Conservation (phyloP, 768 basidiomycete genomes). For the Tylopilus subfusipes region DNA sequence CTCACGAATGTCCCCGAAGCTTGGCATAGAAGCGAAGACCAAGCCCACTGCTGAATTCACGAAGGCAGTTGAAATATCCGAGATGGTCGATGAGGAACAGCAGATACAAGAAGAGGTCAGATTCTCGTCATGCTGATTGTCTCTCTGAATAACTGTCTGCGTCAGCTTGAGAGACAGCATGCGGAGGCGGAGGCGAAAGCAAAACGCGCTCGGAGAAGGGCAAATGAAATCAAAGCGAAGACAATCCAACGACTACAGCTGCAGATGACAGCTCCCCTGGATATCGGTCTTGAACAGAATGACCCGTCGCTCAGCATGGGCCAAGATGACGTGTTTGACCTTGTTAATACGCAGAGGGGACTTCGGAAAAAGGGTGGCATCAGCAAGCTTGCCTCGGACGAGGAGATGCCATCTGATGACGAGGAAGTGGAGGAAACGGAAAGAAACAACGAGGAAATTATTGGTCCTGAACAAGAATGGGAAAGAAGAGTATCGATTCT, state of each 20-base stretch:
- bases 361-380: slow-evolving; percentile 40
- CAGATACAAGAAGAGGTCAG: slow-evolving; percentile 84
- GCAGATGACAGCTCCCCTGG: slow-evolving; percentile 96
- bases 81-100: slow-evolving; percentile 81
- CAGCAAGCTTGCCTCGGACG: slow-evolving; percentile 37
- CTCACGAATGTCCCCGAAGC: slow-evolving; percentile 37
- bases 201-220: slow-evolving; percentile 78
- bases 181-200: slow-evolving; percentile 66
- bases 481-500: slow-evolving; percentile 58
- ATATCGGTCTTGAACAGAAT: slow-evolving; percentile 85
- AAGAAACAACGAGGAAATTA: slow-evolving; percentile 39
- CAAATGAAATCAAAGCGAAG: slow-evolving; percentile 84
- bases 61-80: slow-evolving; percentile 63
- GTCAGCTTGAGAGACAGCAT: slow-evolving; percentile 79
- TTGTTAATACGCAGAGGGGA: slow-evolving; percentile 56
- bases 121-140: neutral
- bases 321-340: slow-evolving; percentile 86
- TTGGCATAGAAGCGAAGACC: slow-evolving; percentile 80
- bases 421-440: slow-evolving; percentile 34
- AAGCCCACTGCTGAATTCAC: slow-evolving; percentile 71
- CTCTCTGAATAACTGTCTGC: slow-evolving; percentile 4
- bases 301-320: slow-evolving; percentile 71
- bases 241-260: slow-evolving; percentile 95
- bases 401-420: slow-evolving; percentile 44
- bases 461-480: slow-evolving; percentile 68